Evolutionary conservation across 257 asterid species (phyloP), one percentile per base, ranked within the genome.

Genomic region (Ophiorrhiza pumila): DNA sequence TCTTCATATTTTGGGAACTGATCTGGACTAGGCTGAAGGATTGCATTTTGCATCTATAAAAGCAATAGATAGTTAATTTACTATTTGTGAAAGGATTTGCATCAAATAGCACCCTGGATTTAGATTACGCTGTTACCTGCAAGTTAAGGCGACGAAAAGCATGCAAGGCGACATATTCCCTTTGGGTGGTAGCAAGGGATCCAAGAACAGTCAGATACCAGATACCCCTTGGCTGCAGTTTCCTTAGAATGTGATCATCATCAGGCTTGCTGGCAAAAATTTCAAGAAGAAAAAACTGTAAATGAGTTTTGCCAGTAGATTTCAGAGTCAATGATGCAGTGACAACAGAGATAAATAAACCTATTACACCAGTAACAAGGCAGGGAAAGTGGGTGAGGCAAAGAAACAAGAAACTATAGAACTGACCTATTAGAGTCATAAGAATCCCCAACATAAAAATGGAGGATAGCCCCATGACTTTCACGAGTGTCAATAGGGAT

Each of bases 1-100:
- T 92, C 98, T 85, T 92, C 98, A 58, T 95, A 95, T 68, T 92
- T 95, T 0, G 99, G 99, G 75, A 90, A 95, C 67, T 95, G 99
- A 18, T 95, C 98, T 0, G 97, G 83, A 82, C 96, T 92, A 74
- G 99, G 99, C 82, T 95, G 96, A 74, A 95, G 97, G 81, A 95
- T 92, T 20, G 99, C 99, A 75, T 85, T 90, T 90, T 95, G 99
- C 97, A 95, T 95, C 99, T 95, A 87, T 72, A 84, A 35, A 64
- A 39, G n/a, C 7, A 47, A 56, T 46, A 78, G 41, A 62, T 1
- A 29, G 47, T 14, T 6, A 68, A 29, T 58, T 65, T 32, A 29
- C 46, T 15, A 49, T 39, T 25, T 27, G 22, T 39, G 2, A 32
- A 25, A 53, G 35, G 31, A 39, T 39, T 17, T 7, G 29, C 41